Percentiles rank a stretch among this genome's conserved stretches.
These are phyloP conservation scores for Colletotrichum sp. DNA, from an alignment of 2,329 filamentous ascomycete species.

Conservation along the genomic window DNA sequence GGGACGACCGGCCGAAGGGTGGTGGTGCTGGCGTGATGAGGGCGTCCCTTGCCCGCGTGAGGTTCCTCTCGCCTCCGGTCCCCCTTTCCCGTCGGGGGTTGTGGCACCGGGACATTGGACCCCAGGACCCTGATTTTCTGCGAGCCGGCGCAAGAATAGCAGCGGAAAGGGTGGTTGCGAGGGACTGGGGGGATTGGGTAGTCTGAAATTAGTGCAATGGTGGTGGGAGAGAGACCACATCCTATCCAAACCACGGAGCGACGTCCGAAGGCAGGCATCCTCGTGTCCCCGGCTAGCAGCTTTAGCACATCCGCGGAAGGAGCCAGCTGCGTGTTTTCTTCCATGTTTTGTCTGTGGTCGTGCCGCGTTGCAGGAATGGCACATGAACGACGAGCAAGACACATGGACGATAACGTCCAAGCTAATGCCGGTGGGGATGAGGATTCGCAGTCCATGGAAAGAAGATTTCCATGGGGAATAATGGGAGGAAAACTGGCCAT, in stretches of 20 bases:
- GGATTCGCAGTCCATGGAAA: neutral
- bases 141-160: neutral
- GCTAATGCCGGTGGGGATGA: neutral
- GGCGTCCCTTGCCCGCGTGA: neutral
- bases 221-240: neutral
- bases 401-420: neutral
- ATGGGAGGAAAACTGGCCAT: neutral
- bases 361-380: neutral
- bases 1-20: neutral
- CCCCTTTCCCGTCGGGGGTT: neutral
- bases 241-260: neutral
- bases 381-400: neutral
- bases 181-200: neutral
- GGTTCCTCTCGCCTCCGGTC: neutral
- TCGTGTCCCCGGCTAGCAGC: neutral
- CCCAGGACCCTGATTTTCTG: constrained; percentile 7
- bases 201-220: neutral
- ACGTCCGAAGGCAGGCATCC: neutral
- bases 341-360: neutral
- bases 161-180: neutral
- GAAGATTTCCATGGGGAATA: neutral
- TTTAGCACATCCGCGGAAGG: neutral
- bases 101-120: neutral
- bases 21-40: neutral
- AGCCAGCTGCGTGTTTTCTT: neutral